phyloP scores from a whole-genome alignment of 129 eudicot genomes.

The Flaveria trinervia region DNA sequence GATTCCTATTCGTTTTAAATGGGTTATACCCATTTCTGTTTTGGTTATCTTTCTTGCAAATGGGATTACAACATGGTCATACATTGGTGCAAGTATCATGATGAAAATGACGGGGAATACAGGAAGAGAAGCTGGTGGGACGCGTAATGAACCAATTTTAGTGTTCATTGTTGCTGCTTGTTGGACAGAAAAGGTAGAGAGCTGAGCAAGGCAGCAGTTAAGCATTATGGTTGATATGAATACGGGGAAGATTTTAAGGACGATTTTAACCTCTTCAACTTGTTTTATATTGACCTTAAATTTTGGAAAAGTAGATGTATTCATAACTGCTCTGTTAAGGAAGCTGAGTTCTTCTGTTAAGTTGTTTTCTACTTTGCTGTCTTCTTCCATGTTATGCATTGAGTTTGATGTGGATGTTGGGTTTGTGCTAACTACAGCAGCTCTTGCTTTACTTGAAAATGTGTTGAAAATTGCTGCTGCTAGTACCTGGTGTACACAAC shows the following conservation, averaged over 20 bases:
- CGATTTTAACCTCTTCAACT: slow-evolving; percentile 74
- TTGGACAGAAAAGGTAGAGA: slow-evolving; percentile 90
- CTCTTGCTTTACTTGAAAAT: slow-evolving; percentile 38
- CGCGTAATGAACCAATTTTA: slow-evolving; percentile 50
- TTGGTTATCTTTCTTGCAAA: slow-evolving; percentile 61
- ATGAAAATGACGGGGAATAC: slow-evolving; percentile 82
- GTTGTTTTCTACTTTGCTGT: slow-evolving; percentile 20
- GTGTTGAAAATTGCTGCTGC: slow-evolving; percentile 55
- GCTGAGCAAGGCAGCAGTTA: slow-evolving; percentile 95
- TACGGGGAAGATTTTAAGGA: slow-evolving; percentile 63
- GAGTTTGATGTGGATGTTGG: slow-evolving; percentile 29
- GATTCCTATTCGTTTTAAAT: slow-evolving; percentile 69
- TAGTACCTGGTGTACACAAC: slow-evolving; percentile 52
- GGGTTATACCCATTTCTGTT: slow-evolving; percentile 79
- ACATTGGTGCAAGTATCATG: slow-evolving; percentile 75
- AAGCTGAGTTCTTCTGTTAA: slow-evolving; percentile 40
- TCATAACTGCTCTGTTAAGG: slow-evolving; percentile 45
- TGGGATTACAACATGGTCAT: slow-evolving; percentile 62
- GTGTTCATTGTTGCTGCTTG: slow-evolving; percentile 96
- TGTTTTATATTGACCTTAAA: slow-evolving; percentile 59
- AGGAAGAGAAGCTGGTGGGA: slow-evolving; percentile 93
- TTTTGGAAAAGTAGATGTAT: slow-evolving; percentile 35
- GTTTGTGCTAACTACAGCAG: slow-evolving; percentile 44
- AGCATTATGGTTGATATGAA: slow-evolving; percentile 79
- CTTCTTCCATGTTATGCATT: slow-evolving; percentile 31